These are phyloP conservation scores for Cercospora sesami DNA, from an alignment of 2,329 filamentous ascomycete genomes.

Conservation along the genomic window DNA sequence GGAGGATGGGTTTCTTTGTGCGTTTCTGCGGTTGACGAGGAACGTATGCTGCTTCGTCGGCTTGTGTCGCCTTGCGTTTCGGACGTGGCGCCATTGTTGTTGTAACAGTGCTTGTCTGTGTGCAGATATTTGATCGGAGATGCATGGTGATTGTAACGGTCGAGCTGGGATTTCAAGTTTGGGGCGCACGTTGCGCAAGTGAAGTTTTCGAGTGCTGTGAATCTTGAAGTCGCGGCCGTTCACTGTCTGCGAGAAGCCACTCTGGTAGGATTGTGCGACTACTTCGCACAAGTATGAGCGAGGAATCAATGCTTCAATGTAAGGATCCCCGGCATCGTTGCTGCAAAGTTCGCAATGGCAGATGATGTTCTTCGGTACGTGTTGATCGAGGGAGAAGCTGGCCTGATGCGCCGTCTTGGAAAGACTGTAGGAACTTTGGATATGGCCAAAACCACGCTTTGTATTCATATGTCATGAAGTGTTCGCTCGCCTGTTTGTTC, in stretches of 20 bases:
- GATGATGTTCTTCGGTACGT: background rate
- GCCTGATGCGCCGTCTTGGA: background rate
- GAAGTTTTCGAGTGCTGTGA: background rate
- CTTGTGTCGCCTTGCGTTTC: background rate
- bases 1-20: background rate
- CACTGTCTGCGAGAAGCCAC: background rate
- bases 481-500: background rate
- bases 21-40: background rate
- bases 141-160: background rate
- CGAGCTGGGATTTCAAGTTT: background rate
- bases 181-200: background rate
- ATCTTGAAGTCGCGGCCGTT: background rate
- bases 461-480: background rate
- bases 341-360: fast-evolving
- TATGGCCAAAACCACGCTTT: background rate
- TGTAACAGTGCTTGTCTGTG: background rate
- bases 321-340: background rate
- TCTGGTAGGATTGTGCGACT: background rate
- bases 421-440: background rate
- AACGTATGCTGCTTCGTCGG: background rate
- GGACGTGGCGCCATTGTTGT: background rate
- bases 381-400: background rate
- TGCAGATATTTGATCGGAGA: background rate
- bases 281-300: background rate
- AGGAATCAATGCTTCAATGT: background rate